Base-by-base conservation (phyloP, 495 filamentous ascomycete genomes). In the Xylaria telfairii region DNA sequence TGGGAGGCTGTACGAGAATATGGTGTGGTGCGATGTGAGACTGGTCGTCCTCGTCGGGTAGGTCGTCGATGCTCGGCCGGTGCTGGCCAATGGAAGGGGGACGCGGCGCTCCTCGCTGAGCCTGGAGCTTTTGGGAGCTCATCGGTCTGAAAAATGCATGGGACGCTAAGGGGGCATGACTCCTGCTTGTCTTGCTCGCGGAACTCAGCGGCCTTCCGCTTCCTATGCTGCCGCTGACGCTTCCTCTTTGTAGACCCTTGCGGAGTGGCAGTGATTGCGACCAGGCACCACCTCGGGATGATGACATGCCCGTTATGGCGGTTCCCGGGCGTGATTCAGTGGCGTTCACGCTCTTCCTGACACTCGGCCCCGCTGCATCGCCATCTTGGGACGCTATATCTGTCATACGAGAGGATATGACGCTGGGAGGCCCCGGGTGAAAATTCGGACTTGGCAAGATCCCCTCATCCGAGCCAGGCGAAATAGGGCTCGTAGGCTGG, bases 101-200 rank as follows among this genome's bases (percentile, higher is more conserved):
- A 42, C 84, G 77, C 15, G 80, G 71, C 24, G 86, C 84, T 57
- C 90, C 90, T 76, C 96, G 85, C 78, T 98, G 96, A 63, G 94
- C 95, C 80, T 99, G 96, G 60, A 98, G 84, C 77, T 93, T 90
- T 79, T 98, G 95, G 28, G 94, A 96, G 81, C 94, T 98, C 96
- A 99, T 97, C 21, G 96, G 96, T 10, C 91, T 90, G 74, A 97
- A 97, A 80, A 99, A 98, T 24, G 92, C 95, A 72, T 95, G 91
- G 17, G 94, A 93, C 9, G 94, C 90, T 37, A 99, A 82, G 9
- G 96, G 95, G 44, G 97, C 95, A 84, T 99, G 96, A 21, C 92
- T 95, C 75, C 90, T 87, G 77, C 92, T 93, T 3, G 87, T 95
- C 75, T 89, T 87, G 78, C 92, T 93, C 3, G 86, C 87, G 3